These are phyloP conservation scores for Tuber magnatum DNA, from an alignment of 495 filamentous ascomycete genomes.

Conservation along the genomic window DNA sequence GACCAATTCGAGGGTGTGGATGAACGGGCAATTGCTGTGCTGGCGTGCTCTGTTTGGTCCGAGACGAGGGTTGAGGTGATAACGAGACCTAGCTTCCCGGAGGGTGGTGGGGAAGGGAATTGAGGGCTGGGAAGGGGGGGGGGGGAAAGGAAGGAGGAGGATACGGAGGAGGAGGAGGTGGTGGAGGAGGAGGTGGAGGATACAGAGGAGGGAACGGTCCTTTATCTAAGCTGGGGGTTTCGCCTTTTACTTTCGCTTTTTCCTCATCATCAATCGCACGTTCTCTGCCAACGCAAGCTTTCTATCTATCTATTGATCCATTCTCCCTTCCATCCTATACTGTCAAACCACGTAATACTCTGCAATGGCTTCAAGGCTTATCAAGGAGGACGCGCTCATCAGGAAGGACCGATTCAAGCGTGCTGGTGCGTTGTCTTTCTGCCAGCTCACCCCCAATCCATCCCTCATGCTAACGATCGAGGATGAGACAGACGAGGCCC, in stretches of 20 bases:
- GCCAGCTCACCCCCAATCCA: neutral
- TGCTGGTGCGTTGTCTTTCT: constrained; percentile 32
- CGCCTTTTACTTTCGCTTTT: constrained; percentile 23
- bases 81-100: constrained; percentile 9
- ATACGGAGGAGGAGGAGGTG: constrained; percentile 15
- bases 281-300: constrained; percentile 19
- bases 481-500: constrained; percentile 35
- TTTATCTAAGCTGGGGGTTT: constrained; percentile 35
- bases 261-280: constrained; percentile 27
- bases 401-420: constrained; percentile 41
- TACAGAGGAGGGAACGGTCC: constrained; percentile 22
- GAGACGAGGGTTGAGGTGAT: constrained; percentile 20
- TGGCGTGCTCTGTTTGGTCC: constrained; percentile 39
- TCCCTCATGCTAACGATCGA: constrained; percentile 17
- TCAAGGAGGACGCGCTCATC: constrained; percentile 39
- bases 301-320: constrained; percentile 10
- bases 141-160: constrained; percentile 14
- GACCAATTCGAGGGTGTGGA: constrained; percentile 19
- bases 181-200: neutral
- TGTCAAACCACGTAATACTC: constrained; percentile 28
- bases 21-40: constrained; percentile 34
- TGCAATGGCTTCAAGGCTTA: constrained; percentile 40
- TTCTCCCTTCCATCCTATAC: constrained; percentile 8
- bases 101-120: constrained; percentile 31
- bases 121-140: constrained; percentile 4